Base-by-base conservation (phyloP, 257 asterid species). In the Salvia hispanica region DNA sequence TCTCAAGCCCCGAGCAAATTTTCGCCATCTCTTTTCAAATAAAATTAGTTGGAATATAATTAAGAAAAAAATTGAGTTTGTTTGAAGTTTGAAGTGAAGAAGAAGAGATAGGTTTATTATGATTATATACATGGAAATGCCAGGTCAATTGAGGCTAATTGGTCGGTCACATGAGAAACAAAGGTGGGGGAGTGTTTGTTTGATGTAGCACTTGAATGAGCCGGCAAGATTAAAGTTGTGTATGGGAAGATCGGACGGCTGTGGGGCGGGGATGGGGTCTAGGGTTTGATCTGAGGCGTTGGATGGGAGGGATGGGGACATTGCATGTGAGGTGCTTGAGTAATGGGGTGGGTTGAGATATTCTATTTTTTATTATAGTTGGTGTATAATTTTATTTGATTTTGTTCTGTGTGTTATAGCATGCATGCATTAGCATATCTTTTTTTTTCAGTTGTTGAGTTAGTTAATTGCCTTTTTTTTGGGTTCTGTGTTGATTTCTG, bases 111-210 rank as follows among this genome's bases (percentile, higher is more conserved):
- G 10, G 25, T 13, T 52, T 45, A 31, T 21, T 21, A 25, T 25
- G 31, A 25, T 25, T 25, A 25, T 83, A 77, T 77, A 77, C 46
- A 73, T 61, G 74, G 70, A 80, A 77, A 43, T 60, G 84, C 43
- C 80, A 86, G 87, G 76, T 73, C 79, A 79, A 67, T 0, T 61
- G 9, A 55, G 77, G 75, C 25, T 48, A 15, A 73, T 63, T 76
- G 90, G 96, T 84, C 86, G 85, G 92, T 75, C 74, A 82, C 77
- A 72, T 75, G 86, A 84, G 92, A 78, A 72, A 82, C 93, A 88
- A 69, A 50, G 77, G 91, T 86, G 81, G 97, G 97, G 91, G 72
- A 73, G 46, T 64, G 75, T 72, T 69, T 84, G 86, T 64, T 76
- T 74, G 79, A 74, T 67, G 37, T 73, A 71, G 47, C 79, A 77